Percentiles rank a stretch among this genome's conserved stretches.
These are phyloP conservation scores for Aspergillus texensis DNA, from an alignment of 2,329 filamentous ascomycete genomes.

Conservation along the genomic window DNA sequence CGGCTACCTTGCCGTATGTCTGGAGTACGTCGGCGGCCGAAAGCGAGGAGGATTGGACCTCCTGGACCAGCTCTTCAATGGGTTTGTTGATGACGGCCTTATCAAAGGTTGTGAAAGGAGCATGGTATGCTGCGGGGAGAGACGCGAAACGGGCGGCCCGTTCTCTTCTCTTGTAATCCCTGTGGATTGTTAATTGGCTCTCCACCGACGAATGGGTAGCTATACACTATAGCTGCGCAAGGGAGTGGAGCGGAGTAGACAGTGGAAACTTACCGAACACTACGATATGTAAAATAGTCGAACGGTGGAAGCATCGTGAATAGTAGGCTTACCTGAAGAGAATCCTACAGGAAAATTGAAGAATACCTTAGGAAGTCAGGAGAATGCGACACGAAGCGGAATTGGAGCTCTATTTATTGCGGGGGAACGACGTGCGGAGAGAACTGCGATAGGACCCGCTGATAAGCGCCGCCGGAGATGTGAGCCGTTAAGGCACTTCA, in stretches of 20 bases:
- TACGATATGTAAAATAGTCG: conserved; percentile 71
- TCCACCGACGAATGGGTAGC: neutral
- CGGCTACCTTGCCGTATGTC: conserved; percentile 82
- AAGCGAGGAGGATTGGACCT: conserved; percentile 70
- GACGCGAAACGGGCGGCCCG: conserved; percentile 69
- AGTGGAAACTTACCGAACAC: conserved; percentile 63
- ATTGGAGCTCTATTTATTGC: conserved; percentile 24
- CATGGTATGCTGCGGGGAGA: conserved; percentile 67
- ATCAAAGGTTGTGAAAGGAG: conserved; percentile 66
- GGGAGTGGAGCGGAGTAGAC: neutral
- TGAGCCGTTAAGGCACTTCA: neutral
- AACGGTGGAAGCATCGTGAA: conserved; percentile 55
- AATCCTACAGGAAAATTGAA: neutral
- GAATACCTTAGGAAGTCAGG: conserved; percentile 1
- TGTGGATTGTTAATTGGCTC: conserved; percentile 40
- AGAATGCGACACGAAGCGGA: neutral
- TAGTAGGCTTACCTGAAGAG: neutral
- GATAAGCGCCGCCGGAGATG: conserved; percentile 21
- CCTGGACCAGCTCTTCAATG: conserved; percentile 75
- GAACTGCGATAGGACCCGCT: conserved; percentile 24
- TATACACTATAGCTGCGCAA: neutral
- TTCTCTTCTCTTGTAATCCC: conserved; percentile 77
- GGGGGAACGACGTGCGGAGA: conserved; percentile 24
- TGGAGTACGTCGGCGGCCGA: conserved; percentile 74
- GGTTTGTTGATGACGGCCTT: conserved; percentile 69